A percentile compares a stretch with the other conserved stretches of the same genome.
These are phyloP conservation scores for Arthrobotrys musiformis DNA, from an alignment of 2,329 filamentous ascomycete genomes.

Conservation along the genomic window DNA sequence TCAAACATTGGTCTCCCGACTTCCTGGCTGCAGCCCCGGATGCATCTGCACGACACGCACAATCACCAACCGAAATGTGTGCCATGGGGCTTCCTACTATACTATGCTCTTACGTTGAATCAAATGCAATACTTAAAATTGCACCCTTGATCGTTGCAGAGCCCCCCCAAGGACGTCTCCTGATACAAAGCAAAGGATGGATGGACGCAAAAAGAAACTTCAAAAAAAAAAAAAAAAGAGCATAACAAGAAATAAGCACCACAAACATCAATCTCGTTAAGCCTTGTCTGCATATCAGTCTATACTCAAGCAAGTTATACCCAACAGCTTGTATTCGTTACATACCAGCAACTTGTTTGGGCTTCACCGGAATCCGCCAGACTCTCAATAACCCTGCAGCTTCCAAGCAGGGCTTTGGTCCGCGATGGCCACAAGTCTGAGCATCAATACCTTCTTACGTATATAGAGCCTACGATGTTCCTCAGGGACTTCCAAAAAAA, in stretches of 20 bases:
- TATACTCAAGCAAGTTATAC: constrained; percentile 26
- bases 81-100: background rate
- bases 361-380: constrained; percentile 21
- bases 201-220: constrained; percentile 29
- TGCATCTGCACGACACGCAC: background rate
- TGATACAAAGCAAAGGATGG: constrained; percentile 37
- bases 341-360: constrained; percentile 32
- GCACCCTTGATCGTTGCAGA: constrained; percentile 28
- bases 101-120: constrained; percentile 7
- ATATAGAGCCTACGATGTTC: constrained; percentile 43
- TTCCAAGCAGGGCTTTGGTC: background rate
- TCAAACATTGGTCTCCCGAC: constrained; percentile 27
- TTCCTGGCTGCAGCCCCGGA: constrained; percentile 5
- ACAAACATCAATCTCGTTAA: constrained; percentile 34
- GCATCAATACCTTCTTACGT: constrained; percentile 22
- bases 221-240: constrained; percentile 37
- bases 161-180: constrained; percentile 12
- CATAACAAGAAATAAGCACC: constrained; percentile 27
- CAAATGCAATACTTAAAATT: constrained; percentile 15
- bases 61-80: background rate
- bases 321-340: constrained; percentile 8
- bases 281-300: constrained; percentile 16
- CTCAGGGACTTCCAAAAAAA: constrained; percentile 28
- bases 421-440: background rate
- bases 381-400: constrained; percentile 18